Percentiles rank a stretch among this genome's conserved stretches.
Evolutionary conservation across 78 protist species (phyloP).

Genomic region (Guillardia theta): DNA sequence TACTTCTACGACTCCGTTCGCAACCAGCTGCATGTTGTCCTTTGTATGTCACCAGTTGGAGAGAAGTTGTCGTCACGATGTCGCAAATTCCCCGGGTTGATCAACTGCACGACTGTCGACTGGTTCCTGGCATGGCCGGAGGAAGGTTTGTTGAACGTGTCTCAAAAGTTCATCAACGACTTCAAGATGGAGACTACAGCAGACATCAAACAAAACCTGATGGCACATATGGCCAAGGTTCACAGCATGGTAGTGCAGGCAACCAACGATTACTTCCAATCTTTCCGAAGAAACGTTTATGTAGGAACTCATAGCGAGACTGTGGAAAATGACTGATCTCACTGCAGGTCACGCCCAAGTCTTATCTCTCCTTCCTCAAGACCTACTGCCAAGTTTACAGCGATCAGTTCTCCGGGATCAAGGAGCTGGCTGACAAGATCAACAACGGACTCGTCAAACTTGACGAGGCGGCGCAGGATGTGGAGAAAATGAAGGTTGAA

Average conservation of each 20-base stretch:
- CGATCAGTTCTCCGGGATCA: constrained; percentile 62
- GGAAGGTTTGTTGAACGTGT: constrained; percentile 79
- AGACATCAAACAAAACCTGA: constrained; percentile 42
- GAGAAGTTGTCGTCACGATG: constrained; percentile 81
- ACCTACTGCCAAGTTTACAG: constrained; percentile 68
- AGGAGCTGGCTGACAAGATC: constrained; percentile 56
- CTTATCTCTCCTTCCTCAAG: constrained; percentile 80
- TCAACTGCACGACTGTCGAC: constrained; percentile 74
- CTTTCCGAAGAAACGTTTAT: constrained; percentile 77
- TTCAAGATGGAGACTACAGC: constrained; percentile 67
- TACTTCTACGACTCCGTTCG: constrained; percentile 82
- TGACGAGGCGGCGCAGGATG: constrained; percentile 66
- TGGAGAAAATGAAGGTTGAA: constrained; percentile 72
- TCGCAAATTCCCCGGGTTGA: constrained; percentile 79
- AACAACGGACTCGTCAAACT: constrained; percentile 82
- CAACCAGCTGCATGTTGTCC: constrained; percentile 79
- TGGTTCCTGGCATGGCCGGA: constrained; percentile 90
- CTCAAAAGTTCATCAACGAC: constrained; percentile 42
- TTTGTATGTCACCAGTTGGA: constrained; percentile 92
- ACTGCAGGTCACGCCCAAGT: constrained; percentile 92
- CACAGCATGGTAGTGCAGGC: constrained; percentile 59
- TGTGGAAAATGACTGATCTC: too few relatives aligned
- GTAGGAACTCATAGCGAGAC: too few relatives aligned
- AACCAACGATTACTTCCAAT: constrained; percentile 71
- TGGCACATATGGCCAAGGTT: constrained; percentile 67